Base-by-base conservation (phyloP, 2,329 filamentous ascomycete genomes). In the Aureobasidium namibiae region DNA sequence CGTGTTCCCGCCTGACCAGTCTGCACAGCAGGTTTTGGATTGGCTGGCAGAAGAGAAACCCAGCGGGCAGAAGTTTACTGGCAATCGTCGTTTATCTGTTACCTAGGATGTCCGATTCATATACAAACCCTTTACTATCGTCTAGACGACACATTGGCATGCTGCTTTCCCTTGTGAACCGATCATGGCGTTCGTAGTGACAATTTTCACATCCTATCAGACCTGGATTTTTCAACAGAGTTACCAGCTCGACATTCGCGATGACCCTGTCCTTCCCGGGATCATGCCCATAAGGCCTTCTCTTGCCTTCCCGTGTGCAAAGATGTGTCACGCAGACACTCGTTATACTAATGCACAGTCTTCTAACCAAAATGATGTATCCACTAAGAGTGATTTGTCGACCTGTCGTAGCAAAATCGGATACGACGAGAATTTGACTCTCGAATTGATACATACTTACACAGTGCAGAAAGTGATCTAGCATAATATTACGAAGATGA, bases 1-100 rank as follows among this genome's bases (percentile, higher is more conserved):
- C n/a, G 73, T 76, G 8, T 73, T 76, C 63, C 71, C 74, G 52
- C 72, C 75, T 16, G 69, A 75, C 62, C 64, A 68, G 60, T 75
- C 71, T 62, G 73, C 74, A 10, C 68, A 69, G 60, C 68, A 74
- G 59, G 69, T 74, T 36, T 63, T 73, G 56, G 65, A 67, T 61
- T 76, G 65, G 66, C 61, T 65, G 41, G 23, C 21, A 6, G n/a
- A 57, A 16, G 54, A 29, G 9, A 34, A 33, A 16, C 31, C 38
- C 14, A 7, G n/a, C 18, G 36, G 9, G 1, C 38, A 31, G 38
- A 54, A 54, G 10, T 42, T 41, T 36, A 34, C 6, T 4, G 50
- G 50, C 11, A 54, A 54, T 31, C 36, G 50, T 29, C 36, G 50
- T 26, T 24, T 52, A 23, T 52, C 34, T 8, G 48, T 39, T 8